These are phyloP conservation scores for Pseudopithomyces maydicus DNA, from an alignment of 2,329 filamentous ascomycete genomes.

Conservation along the genomic window DNA sequence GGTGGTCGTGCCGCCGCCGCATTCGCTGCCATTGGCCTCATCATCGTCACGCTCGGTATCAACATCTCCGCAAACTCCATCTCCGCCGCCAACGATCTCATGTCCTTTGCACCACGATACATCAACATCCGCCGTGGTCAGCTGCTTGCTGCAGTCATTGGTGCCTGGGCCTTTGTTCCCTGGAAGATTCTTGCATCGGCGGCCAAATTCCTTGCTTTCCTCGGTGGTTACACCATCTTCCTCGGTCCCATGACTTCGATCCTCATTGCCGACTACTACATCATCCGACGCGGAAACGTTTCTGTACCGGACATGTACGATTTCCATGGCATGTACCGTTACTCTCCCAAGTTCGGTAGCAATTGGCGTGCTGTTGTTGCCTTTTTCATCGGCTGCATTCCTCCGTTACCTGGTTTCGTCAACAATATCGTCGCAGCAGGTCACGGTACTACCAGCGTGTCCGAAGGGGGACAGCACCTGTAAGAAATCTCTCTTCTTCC, in stretches of 20 bases:
- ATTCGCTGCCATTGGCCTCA: constrained; percentile 30
- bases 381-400: constrained; percentile 27
- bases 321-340: constrained; percentile 33
- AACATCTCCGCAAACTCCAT: constrained; percentile 36
- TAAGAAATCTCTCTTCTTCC: constrained; percentile 11
- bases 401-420: constrained; percentile 30
- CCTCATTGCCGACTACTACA: constrained; percentile 31
- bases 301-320: constrained; percentile 31
- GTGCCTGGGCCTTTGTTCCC: constrained; percentile 45
- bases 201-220: constrained; percentile 43
- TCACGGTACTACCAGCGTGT: constrained; percentile 19
- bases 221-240: constrained; percentile 33
- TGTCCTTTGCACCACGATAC: constrained; percentile 26
- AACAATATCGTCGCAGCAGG: constrained; percentile 21
- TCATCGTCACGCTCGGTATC: constrained; percentile 40
- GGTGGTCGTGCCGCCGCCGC: constrained; percentile 30
- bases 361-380: constrained; percentile 32
- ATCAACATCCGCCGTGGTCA: constrained; percentile 36
- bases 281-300: constrained; percentile 25
- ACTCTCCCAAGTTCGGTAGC: constrained; percentile 23
- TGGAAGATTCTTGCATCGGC: constrained; percentile 45
- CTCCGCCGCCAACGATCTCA: constrained; percentile 30
- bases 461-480: constrained; percentile 28
- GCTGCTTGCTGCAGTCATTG: constrained; percentile 42
- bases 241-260: constrained; percentile 31